Conservation (phyloP, 1,139 yeast genomes). For the Zhuliangozyma blackwelliae region DNA sequence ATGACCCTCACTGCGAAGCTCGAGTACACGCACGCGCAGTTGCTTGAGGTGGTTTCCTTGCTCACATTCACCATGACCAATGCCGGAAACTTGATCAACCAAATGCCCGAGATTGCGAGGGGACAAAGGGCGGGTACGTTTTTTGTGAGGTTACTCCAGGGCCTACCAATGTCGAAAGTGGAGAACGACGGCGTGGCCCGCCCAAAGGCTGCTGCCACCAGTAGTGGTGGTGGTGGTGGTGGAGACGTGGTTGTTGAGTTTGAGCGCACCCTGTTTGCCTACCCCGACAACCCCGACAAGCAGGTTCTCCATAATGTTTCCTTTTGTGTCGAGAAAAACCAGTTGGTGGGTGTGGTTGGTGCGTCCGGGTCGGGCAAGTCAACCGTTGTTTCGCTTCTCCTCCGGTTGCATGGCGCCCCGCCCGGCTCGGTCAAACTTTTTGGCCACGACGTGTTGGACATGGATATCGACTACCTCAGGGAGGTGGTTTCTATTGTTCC, state of each 20-base stretch:
- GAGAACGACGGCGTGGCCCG: conserved; percentile 26
- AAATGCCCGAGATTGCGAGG: conserved; percentile 72
- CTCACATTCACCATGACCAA: conserved; percentile 69
- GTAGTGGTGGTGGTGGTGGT: too few relatives aligned
- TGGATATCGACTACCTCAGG: conserved; percentile 50
- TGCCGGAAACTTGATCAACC: conserved; percentile 54
- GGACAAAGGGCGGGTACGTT: conserved; percentile 71
- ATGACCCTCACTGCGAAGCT: conserved; percentile 56
- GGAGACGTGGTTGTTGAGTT: conserved; percentile 33
- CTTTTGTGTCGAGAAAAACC: conserved; percentile 40
- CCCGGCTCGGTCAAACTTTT: conserved; percentile 32
- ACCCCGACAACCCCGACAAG: conserved; percentile 26
- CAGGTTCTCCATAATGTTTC: conserved; percentile 34
- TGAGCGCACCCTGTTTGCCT: conserved; percentile 44
- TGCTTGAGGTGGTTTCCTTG: conserved; percentile 68
- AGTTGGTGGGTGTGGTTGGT: conserved; percentile 64
- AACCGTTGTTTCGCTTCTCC: conserved; percentile 52
- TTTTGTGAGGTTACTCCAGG: conserved; percentile 41
- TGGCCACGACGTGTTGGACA: conserved; percentile 36
- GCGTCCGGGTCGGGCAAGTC: conserved; percentile 82
- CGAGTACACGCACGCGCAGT: conserved; percentile 51
- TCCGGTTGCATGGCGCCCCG: conserved; percentile 44
- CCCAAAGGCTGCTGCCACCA: conserved; percentile 13
- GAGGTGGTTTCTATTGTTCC: conserved; percentile 59
- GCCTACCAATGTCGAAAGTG: conserved; percentile 21